A percentile compares a stretch with the other conserved stretches of the same genome.
These are phyloP conservation scores for Eucalyptus curtisii DNA, from an alignment of 345 rosid genomes.

Conservation along the genomic window DNA sequence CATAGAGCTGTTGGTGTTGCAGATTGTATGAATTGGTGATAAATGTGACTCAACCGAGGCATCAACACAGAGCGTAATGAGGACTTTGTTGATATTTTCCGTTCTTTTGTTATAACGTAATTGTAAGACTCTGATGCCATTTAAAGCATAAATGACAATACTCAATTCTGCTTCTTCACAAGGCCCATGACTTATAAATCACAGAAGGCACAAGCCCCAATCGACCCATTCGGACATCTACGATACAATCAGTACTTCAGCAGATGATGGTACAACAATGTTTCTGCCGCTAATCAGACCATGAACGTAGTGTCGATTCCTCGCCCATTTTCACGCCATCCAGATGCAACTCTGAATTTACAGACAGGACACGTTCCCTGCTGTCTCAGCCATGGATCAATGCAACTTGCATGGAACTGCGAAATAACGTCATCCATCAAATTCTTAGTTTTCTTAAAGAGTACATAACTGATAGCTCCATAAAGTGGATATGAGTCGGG, in stretches of 20 bases:
- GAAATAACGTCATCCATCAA: neutral
- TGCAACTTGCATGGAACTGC: slow-evolving; percentile 66
- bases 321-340: slow-evolving; percentile 24
- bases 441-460: neutral
- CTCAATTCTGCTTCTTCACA: neutral
- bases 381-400: slow-evolving; percentile 61
- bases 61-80: neutral
- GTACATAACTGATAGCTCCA: neutral
- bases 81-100: neutral
- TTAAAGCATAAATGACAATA: neutral
- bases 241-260: neutral
- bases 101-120: neutral
- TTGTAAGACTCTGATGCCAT: neutral
- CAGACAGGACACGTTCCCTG: slow-evolving; percentile 61
- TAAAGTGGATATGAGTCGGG: neutral
- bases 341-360: slow-evolving; percentile 25
- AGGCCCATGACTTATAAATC: neutral
- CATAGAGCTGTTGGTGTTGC: neutral
- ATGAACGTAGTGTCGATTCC: neutral
- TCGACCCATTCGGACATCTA: neutral
- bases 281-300: neutral
- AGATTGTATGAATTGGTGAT: neutral
- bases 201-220: neutral
- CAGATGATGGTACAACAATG: neutral
- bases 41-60: neutral